Base-by-base conservation (phyloP, 768 basidiomycete genomes). In the Mycena chlorophos region DNA sequence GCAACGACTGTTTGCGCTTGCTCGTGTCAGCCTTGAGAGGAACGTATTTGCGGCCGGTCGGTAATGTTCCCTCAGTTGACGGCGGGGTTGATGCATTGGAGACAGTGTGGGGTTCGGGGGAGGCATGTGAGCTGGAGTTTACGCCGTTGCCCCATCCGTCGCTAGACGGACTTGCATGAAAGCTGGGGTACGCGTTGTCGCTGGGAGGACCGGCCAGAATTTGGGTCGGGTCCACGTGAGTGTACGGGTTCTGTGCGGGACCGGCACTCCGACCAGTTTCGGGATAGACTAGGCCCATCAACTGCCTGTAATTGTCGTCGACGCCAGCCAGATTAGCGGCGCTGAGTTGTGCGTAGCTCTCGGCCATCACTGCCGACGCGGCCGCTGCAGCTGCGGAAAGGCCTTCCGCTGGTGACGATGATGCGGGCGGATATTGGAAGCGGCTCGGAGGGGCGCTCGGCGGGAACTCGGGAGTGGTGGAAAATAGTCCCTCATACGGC, bases 191-290 rank as follows among this genome's bases (percentile, higher is more conserved):
- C 12, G 75, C 69, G 56, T 75, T 73, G 39, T 71, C 68, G 49
- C 54, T 61, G 43, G 71, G 70, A 19, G 66, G 66, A 49, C 61
- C 67, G 25, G 71, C 64, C 45, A 80, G 68, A 81, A 96, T 89
- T 72, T 96, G 92, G n/a, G 89, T 88, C 6, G 95, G 95, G 73
- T 98, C 92, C 56, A 98, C 89, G 70, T 89, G 87, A 30, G 89
- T 90, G 71, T 81, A 89, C 5, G 82, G 80, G 43, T 73, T 71
- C 58, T 80, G 78, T 52, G 72, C 71, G 26, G 40, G 40, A 13
- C 77, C 51, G 30, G 62, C 69, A 34, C 69, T 67, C 27, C 71
- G 67, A 58, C 85, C 82, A 54, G 84, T 68, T 54, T 75, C 73
- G 25, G 85, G 72, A 68, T 86, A 89, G 58, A 83, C 80, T 62